These are phyloP conservation scores for Kurtzmaniella quercitrusa DNA, from an alignment of 1,139 yeast genomes.

Conservation along the genomic window DNA sequence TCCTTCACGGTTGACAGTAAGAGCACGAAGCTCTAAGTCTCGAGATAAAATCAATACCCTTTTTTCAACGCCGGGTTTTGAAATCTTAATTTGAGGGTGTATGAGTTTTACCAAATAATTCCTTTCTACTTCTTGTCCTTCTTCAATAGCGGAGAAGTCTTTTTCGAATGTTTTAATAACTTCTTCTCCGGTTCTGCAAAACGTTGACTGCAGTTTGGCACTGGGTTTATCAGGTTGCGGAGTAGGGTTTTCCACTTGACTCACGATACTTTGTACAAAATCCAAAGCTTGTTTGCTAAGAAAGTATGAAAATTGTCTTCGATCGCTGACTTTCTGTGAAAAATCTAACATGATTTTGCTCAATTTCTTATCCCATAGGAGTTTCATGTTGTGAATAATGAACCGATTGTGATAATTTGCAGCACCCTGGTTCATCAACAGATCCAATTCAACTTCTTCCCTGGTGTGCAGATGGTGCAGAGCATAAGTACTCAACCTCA, in stretches of 20 bases:
- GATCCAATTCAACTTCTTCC: neutral
- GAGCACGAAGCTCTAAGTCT: conserved; percentile 63
- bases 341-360: conserved; percentile 62
- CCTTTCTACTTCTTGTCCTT: conserved; percentile 31
- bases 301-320: conserved; percentile 55
- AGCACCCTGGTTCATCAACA: conserved; percentile 6
- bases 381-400: conserved; percentile 68
- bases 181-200: conserved; percentile 24
- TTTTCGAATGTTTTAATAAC: conserved; percentile 31
- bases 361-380: conserved; percentile 74
- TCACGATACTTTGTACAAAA: conserved; percentile 44
- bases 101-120: conserved; percentile 38
- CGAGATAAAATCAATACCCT: conserved; percentile 56
- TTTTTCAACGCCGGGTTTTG: conserved; percentile 24
- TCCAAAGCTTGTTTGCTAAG: conserved; percentile 70
- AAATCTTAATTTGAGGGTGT: conserved; percentile 43
- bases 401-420: conserved; percentile 64
- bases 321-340: conserved; percentile 53
- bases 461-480: conserved; percentile 13
- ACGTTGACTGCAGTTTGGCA: conserved; percentile 8
- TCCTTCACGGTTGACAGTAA: conserved; percentile 49
- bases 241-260: conserved; percentile 14
- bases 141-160: conserved; percentile 24
- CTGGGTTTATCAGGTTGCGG: neutral
- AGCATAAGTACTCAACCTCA: conserved; percentile 22